These are phyloP conservation scores for Lachancea lanzarotensis DNA, from an alignment of 805 yeast genomes.

Conservation along the genomic window DNA sequence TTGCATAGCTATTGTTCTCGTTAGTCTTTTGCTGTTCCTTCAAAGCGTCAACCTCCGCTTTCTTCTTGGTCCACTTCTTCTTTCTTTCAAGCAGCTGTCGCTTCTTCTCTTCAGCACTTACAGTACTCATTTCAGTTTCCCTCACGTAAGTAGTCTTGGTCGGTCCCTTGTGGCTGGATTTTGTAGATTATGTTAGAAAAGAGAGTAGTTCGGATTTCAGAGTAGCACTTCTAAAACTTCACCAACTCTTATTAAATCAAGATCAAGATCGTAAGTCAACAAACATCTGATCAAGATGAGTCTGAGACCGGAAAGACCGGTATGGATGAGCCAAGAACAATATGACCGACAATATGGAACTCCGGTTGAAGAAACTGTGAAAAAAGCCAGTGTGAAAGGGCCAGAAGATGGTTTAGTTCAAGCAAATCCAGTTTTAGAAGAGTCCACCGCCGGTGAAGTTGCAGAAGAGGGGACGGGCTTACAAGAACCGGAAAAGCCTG, in stretches of 20 bases:
- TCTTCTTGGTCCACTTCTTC: conserved; percentile 56
- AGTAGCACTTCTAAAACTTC: too few relatives aligned
- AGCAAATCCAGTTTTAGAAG: background rate
- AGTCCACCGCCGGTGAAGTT: background rate
- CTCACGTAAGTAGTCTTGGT: background rate
- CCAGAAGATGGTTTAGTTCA: conserved; percentile 6
- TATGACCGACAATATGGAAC: conserved; percentile 29
- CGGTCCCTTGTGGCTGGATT: background rate
- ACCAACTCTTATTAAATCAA: background rate
- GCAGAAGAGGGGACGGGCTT: conserved; percentile 9
- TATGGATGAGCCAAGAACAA: conserved; percentile 35
- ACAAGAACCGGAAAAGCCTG: conserved; percentile 12
- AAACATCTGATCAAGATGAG: conserved; percentile 9
- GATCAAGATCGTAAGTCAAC: background rate
- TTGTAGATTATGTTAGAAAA: background rate
- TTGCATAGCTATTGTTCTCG: conserved; percentile 32
- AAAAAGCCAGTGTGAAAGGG: conserved; percentile 4
- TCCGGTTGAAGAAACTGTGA: conserved; percentile 9
- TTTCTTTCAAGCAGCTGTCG: conserved; percentile 38
- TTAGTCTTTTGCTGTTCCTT: conserved; percentile 13
- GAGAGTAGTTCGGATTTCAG: too few relatives aligned
- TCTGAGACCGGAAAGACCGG: conserved; percentile 30
- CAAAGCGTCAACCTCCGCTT: conserved; percentile 32
- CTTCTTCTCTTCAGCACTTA: conserved; percentile 30
- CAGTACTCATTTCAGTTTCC: conserved; percentile 14